Conservation (phyloP, 176 grass and related monocot genomes). For the Oryza rufipogon region DNA sequence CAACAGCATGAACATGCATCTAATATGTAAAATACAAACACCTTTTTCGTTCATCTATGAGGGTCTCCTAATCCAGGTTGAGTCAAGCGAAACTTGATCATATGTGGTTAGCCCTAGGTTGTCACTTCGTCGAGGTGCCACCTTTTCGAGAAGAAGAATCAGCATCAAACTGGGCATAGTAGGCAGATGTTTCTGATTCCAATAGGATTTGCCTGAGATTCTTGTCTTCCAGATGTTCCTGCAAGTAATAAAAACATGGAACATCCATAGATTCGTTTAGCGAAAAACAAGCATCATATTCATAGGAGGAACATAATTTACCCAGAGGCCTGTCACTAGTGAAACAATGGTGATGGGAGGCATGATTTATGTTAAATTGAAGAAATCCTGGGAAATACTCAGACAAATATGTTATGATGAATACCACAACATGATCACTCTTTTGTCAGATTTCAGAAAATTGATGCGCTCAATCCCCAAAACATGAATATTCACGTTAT, state of each 20-base stretch:
- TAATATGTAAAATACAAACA: background rate
- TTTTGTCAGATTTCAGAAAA: background rate
- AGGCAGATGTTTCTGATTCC: slow-evolving; percentile 55
- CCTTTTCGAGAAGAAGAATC: slow-evolving; percentile 30
- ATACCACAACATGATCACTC: background rate
- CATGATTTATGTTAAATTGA: background rate
- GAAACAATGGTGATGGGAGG: background rate
- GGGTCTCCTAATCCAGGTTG: background rate
- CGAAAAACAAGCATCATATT: background rate
- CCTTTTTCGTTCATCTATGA: slow-evolving; percentile 23
- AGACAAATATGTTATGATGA: background rate
- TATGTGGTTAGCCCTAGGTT: background rate
- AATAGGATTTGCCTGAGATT: slow-evolving; percentile 72
- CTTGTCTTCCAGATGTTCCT: slow-evolving; percentile 90
- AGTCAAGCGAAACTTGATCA: background rate
- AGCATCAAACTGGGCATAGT: slow-evolving; percentile 50
- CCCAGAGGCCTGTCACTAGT: background rate
- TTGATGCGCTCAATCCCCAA: background rate
- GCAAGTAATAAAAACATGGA: slow-evolving; percentile 28
- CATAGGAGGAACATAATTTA: background rate
- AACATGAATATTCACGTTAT: background rate
- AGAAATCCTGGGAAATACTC: background rate
- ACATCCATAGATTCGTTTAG: background rate
- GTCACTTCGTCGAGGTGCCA: slow-evolving; percentile 26
- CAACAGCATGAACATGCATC: background rate